Conservation (phyloP, 371 early-diverging fungal species). For the Apophysomyces variabilis region DNA sequence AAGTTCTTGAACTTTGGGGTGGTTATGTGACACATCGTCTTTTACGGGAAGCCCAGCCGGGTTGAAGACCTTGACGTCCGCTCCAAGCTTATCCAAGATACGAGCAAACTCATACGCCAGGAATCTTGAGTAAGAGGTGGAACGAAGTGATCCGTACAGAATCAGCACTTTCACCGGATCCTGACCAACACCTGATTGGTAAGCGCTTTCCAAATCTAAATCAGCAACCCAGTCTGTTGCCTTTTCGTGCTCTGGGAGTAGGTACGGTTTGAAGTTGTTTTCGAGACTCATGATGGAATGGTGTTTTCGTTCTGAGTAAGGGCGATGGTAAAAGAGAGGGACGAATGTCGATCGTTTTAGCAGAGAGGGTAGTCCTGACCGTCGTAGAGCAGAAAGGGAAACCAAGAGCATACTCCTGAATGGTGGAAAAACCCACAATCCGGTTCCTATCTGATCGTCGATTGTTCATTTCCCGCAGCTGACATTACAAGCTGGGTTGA, state of each 20-base stretch:
- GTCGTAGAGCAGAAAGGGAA: too few relatives aligned
- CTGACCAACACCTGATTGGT: constrained; percentile 19
- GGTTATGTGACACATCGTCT: constrained; percentile 43
- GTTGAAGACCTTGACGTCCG: constrained; percentile 43
- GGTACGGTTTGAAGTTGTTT: constrained; percentile 7
- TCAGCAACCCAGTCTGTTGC: constrained; percentile 14
- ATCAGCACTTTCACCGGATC: constrained; percentile 39
- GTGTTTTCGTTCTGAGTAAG: too few relatives aligned
- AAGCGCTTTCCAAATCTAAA: constrained; percentile 17
- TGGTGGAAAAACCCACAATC: too few relatives aligned
- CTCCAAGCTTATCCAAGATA: constrained; percentile 44
- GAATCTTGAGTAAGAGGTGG: constrained; percentile 41
- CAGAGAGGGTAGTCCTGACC: too few relatives aligned
- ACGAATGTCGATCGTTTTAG: too few relatives aligned
- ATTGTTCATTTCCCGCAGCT: too few relatives aligned
- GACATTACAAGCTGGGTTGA: too few relatives aligned
- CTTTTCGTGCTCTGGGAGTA: not conserved
- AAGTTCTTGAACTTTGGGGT: constrained; percentile 46
- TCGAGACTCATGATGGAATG: too few relatives aligned
- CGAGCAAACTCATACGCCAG: constrained; percentile 47
- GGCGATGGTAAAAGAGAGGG: too few relatives aligned
- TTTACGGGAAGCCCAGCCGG: constrained; percentile 44
- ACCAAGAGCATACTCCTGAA: too few relatives aligned
- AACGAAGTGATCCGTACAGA: constrained; percentile 45
- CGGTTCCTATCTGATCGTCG: too few relatives aligned